A percentile compares a stretch with the other conserved stretches of the same genome.
These are phyloP conservation scores for Fusarium sterilihyphosum DNA, from an alignment of 2,329 filamentous ascomycete species.

Conservation along the genomic window DNA sequence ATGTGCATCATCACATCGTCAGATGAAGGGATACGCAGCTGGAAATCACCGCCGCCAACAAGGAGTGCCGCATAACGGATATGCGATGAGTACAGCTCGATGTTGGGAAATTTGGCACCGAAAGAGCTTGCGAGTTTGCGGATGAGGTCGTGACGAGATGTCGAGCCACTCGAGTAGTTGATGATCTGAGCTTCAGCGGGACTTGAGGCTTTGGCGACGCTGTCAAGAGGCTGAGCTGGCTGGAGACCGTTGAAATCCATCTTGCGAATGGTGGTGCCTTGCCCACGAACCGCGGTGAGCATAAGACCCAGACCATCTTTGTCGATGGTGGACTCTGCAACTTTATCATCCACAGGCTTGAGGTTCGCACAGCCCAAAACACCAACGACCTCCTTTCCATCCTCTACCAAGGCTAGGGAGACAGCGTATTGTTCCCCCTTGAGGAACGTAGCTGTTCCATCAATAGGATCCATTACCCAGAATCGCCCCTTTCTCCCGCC, in stretches of 20 bases:
- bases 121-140: constrained; percentile 43
- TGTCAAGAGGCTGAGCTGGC: constrained; percentile 30
- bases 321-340: constrained; percentile 49
- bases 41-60: constrained; percentile 50
- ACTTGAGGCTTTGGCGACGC: constrained; percentile 30
- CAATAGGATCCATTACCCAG: constrained; percentile 73
- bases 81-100: constrained; percentile 53
- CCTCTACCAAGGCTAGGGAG: constrained; percentile 65
- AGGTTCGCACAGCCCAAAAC: constrained; percentile 71
- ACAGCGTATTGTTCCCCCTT: constrained; percentile 70
- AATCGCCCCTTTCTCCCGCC: constrained; percentile 53
- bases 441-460: constrained; percentile 71
- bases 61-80: constrained; percentile 52
- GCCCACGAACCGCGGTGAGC: constrained; percentile 47
- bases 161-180: constrained; percentile 47
- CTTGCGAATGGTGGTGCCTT: constrained; percentile 44
- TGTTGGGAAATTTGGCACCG: constrained; percentile 49
- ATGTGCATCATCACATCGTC: constrained; percentile 42
- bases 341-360: constrained; percentile 48
- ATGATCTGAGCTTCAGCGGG: constrained; percentile 46
- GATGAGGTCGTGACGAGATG: constrained; percentile 47
- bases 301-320: constrained; percentile 48
- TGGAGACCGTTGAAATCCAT: constrained; percentile 38
- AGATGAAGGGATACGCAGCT: constrained; percentile 46
- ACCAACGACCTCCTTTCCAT: constrained; percentile 66